Evolutionary conservation across 306 rosid species (phyloP).

Genomic region (Casuarina cunninghamiana): DNA sequence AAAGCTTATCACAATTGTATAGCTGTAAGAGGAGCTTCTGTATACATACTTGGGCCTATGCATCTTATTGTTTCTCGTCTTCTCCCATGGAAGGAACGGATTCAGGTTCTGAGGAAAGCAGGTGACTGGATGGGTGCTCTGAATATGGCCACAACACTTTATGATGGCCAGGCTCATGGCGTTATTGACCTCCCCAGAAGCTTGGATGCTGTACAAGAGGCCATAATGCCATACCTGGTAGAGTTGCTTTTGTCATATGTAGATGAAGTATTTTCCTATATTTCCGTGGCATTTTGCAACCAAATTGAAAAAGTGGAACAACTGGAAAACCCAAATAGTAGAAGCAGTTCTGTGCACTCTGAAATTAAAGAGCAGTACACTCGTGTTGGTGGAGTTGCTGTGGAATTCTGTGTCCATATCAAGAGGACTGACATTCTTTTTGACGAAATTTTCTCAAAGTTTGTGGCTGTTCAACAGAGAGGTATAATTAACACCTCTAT

Average conservation of each 20-base stretch:
- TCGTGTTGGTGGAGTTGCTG: constrained; percentile 99
- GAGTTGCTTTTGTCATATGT: constrained; percentile 92
- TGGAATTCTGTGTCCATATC: constrained; percentile 96
- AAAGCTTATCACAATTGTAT: constrained; percentile 86
- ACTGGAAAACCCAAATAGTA: constrained; percentile 39
- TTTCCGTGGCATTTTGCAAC: constrained; percentile 88
- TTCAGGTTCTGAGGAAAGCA: constrained; percentile 77
- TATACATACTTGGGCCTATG: constrained; percentile 81
- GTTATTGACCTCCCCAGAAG: constrained; percentile 92
- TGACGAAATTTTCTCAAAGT: constrained; percentile 88
- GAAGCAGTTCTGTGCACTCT: constrained; percentile 59
- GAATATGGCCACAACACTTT: constrained; percentile 93
- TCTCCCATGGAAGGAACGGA: constrained; percentile 97
- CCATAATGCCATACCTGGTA: constrained; percentile 82
- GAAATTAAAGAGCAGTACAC: constrained; percentile 92
- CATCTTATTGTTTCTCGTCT: constrained; percentile 85
- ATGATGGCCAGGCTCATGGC: constrained; percentile 95
- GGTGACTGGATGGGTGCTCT: constrained; percentile 99
- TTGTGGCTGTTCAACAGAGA: constrained; percentile 74
- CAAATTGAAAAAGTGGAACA: constrained; percentile 73
- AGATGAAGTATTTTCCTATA: constrained; percentile 94
- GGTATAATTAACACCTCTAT: constrained; percentile 42
- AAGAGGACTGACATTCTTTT: constrained; percentile 90
- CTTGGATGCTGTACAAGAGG: constrained; percentile 86
- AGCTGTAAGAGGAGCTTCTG: constrained; percentile 91